Base-by-base conservation (phyloP, 2,329 filamentous ascomycete genomes). In the Penicillium sp. region DNA sequence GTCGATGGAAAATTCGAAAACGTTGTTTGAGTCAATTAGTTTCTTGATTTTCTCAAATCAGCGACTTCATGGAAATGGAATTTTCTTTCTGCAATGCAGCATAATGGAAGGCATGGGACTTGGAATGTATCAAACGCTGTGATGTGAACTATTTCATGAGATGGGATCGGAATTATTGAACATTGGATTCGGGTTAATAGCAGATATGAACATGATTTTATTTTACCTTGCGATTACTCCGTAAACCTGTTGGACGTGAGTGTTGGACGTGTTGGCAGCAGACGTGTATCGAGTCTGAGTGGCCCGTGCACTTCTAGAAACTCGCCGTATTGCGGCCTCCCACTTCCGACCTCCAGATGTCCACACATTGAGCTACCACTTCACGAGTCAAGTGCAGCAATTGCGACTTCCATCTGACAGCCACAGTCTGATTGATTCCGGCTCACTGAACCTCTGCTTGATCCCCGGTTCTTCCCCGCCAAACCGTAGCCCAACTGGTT, bases 1-100 rank as follows among this genome's bases (percentile, higher is more conserved):
- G 81, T 84, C 31, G 87, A 90, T 21, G 89, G 89, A 63, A 91
- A 90, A 75, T 77, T 91, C 57, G 74, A 74, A 13, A 63, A 61
- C 55, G 57, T 68, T 53, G 49, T 63, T 44, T 74, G 60, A 73
- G 49, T 44, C 55, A 24, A 29, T 54, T 57, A 16, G 40, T 44
- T 43, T 47, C 40, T 46, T 44, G 43, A 47, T 47, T 36, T 36
- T n/a, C 44, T 36, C 27, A 60, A 48, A 50, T 52, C 59, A 65
- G 62, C 61, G 56, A 53, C 55, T 45, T 56, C 51, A 58, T 59
- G 52, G 38, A 52, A 58, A 51, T 57, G 48, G 49, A 46, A 61
- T 56, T 54, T 64, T 69, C 62, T 63, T 62, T 68, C 63, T 64
- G 50, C 62, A 57, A 63, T 62, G 45, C 58, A 55, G 52, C 60